Conservation (phyloP, 805 yeast species). For the Lachancea sp. region DNA sequence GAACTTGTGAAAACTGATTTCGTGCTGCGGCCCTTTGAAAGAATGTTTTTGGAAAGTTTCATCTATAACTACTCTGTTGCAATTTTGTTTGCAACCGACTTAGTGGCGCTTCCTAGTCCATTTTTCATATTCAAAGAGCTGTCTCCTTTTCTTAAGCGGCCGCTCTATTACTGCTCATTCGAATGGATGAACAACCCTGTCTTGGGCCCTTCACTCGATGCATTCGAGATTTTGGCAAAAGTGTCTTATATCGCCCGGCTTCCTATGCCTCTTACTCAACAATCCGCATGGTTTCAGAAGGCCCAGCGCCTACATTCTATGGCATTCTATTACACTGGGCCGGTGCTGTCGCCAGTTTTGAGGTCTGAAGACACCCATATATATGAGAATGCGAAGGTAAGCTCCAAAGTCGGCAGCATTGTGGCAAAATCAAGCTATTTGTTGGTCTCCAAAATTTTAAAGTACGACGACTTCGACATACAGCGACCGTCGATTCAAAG, state of each 20-base stretch:
- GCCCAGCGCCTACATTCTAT: conserved; percentile 10
- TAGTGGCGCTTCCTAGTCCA: conserved; percentile 38
- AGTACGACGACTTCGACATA: conserved; percentile 7
- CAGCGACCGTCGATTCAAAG: conserved; percentile 8
- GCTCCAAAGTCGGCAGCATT: conserved; percentile 11
- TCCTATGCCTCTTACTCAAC: conserved; percentile 13
- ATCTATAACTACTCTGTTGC: conserved; percentile 38
- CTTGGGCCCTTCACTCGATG: conserved; percentile 35
- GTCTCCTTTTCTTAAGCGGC: conserved; percentile 30
- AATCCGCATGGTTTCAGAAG: conserved; percentile 11
- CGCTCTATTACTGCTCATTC: conserved; percentile 33
- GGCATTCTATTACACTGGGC: conserved; percentile 12
- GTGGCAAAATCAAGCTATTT: conserved; percentile 14
- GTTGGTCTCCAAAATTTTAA: conserved; percentile 11
- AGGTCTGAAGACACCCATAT: conserved; percentile 4
- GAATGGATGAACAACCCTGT: conserved; percentile 41
- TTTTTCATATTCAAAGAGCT: conserved; percentile 34
- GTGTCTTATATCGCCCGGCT: conserved; percentile 34
- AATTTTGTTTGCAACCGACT: conserved; percentile 33
- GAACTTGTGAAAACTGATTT: not conserved
- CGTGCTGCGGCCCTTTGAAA: conserved; percentile 22
- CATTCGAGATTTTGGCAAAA: conserved; percentile 36
- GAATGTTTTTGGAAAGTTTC: conserved; percentile 41
- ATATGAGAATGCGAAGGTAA: conserved; percentile 10
- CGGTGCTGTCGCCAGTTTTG: conserved; percentile 4